phyloP scores from a whole-genome alignment of 495 filamentous ascomycete species.

The Podospora anserina region DNA sequence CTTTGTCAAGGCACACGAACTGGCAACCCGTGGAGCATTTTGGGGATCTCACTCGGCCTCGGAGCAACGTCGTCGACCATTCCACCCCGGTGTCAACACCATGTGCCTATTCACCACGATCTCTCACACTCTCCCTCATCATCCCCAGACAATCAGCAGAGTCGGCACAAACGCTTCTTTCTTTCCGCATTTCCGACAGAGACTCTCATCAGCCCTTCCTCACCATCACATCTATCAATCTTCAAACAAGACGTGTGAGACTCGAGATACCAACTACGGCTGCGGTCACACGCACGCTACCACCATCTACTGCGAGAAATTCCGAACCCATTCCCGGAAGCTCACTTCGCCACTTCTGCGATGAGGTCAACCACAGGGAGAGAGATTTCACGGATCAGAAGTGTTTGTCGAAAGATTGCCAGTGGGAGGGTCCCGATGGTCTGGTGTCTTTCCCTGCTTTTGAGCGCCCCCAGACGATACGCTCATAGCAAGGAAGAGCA shows the following conservation, averaged over 20 bases:
- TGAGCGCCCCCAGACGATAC: too few relatives aligned
- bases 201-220: too few relatives aligned
- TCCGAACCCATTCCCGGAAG: not conserved
- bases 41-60: not conserved
- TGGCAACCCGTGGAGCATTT: not conserved
- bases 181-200: too few relatives aligned
- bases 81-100: not conserved
- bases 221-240: too few relatives aligned
- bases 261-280: not conserved
- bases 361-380: not conserved
- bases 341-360: not conserved
- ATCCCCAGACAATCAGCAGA: not conserved
- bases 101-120: not conserved
- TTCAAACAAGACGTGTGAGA: not conserved
- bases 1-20: too few relatives aligned
- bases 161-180: not conserved
- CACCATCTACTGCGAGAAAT: not conserved
- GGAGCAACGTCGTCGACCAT: not conserved
- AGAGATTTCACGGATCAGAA: not conserved
- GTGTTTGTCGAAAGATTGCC: too few relatives aligned
- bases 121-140: not conserved
- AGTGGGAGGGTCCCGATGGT: too few relatives aligned
- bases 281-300: not conserved
- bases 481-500: too few relatives aligned
- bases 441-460: too few relatives aligned